A percentile compares a stretch with the other conserved stretches of the same genome.
Conservation (phyloP, 73 alveolate genomes). For the Diophrys sp. region DNA sequence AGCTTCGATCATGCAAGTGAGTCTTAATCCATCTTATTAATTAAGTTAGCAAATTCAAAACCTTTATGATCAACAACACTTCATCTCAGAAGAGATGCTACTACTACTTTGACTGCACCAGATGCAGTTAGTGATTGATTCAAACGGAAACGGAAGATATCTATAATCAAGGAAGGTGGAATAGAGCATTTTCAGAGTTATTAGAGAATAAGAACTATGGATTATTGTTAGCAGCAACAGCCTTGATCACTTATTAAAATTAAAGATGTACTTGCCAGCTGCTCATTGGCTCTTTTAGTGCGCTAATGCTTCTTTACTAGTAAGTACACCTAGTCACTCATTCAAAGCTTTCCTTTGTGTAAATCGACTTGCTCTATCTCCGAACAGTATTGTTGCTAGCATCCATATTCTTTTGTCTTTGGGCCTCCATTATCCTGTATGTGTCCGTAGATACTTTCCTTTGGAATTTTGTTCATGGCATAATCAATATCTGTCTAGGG, state of each 20-base stretch:
- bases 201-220: slow-evolving; percentile 71
- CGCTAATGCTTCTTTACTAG: slow-evolving; percentile 5
- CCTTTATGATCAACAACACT: too few relatives aligned
- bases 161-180: slow-evolving; percentile 63
- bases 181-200: slow-evolving; percentile 67
- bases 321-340: not conserved
- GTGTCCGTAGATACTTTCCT: slow-evolving; percentile 1
- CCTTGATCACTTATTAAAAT: slow-evolving; percentile 71
- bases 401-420: not conserved
- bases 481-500: not conserved
- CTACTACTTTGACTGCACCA: too few relatives aligned
- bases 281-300: not conserved
- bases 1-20: too few relatives aligned
- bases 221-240: slow-evolving; percentile 76
- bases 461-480: slow-evolving; percentile 2
- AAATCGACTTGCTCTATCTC: slow-evolving; percentile 5
- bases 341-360: slow-evolving; percentile 4
- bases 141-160: too few relatives aligned
- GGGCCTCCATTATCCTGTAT: slow-evolving; percentile 1
- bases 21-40: too few relatives aligned
- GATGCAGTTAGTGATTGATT: too few relatives aligned
- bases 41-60: too few relatives aligned
- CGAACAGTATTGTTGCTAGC: not conserved
- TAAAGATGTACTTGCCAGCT: slow-evolving; percentile 7
- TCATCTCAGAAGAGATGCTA: too few relatives aligned